Base-by-base conservation (phyloP, 345 rosid species). In the Bruguiera sexangula region DNA sequence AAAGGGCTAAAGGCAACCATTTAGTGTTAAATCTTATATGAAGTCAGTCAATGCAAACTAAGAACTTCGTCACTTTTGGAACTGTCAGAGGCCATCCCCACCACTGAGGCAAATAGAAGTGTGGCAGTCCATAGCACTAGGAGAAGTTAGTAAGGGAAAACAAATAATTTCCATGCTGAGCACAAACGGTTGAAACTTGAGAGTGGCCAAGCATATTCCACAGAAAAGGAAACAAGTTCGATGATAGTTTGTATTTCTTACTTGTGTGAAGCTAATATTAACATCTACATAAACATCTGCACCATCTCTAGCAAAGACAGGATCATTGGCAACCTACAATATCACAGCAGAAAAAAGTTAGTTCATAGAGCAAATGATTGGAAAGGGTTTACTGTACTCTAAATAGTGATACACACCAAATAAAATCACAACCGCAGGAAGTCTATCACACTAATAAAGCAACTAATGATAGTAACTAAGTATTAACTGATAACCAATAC, bases 241-340 rank as follows among this genome's bases (percentile, higher is more conserved):
- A 73, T 21, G 69, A 68, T 62, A 18, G 24, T 50, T n/a, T 27
- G 26, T 58, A 65, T 64, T 60, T 76, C 96, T 87, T 81, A 94
- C 97, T 75, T 91, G 91, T 52, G 90, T 88, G 81, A 94, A 88
- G 87, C 91, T 89, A 76, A 94, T 88, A 70, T 86, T 82, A 74
- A 88, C 84, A 76, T 87, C 89, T 75, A 91, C 93, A 63, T 88
- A 91, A 29, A 94, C 65, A 87, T 94, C 96, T 69, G 94, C 89
- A 71, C 98, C 96, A 60, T 94, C 95, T 82, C 96, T 85, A 20
- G 89, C 27, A 85, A 94, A 94, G 68, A 79, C 69, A 11, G 89
- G 82, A 82, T 94, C 98, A 55, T 87, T 81, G 34, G 90, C 91
- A 50, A 91, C 96, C 98, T 91, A 76, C 66, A 80, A 57, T 62